phyloP scores from a whole-genome alignment of 352 stramenopile species.

The Globisporangium recalcitrans region DNA sequence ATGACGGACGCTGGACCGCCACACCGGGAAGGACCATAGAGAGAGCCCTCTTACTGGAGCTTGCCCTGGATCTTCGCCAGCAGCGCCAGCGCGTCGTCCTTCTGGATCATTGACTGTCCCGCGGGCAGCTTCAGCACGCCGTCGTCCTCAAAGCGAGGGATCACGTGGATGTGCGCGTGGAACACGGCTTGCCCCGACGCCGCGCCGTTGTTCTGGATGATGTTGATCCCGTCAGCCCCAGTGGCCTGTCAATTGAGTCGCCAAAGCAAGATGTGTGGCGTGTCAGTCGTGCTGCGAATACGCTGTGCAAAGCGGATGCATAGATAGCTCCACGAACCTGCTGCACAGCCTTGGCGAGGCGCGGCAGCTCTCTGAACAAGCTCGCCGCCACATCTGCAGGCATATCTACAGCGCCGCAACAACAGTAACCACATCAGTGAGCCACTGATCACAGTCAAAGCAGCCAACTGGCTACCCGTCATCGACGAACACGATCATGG shows the following conservation, averaged over 20 bases:
- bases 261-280: neutral
- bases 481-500: neutral
- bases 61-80: slow-evolving; percentile 75
- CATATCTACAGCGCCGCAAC: slow-evolving; percentile 35
- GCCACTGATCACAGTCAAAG: neutral
- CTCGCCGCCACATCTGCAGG: slow-evolving; percentile 59
- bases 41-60: slow-evolving; percentile 24
- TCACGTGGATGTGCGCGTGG: slow-evolving; percentile 79
- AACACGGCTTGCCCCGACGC: slow-evolving; percentile 68
- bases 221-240: slow-evolving; percentile 62
- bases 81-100: slow-evolving; percentile 52
- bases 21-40: neutral
- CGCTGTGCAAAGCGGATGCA: neutral
- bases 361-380: slow-evolving; percentile 70
- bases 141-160: slow-evolving; percentile 65
- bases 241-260: slow-evolving; percentile 31
- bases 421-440: neutral
- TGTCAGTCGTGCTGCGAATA: neutral
- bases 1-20: too few relatives aligned
- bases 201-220: slow-evolving; percentile 79
- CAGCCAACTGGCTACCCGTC: too few relatives aligned
- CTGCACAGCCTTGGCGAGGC: slow-evolving; percentile 69
- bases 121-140: slow-evolving; percentile 49
- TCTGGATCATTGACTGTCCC: slow-evolving; percentile 51
- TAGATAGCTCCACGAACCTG: slow-evolving; percentile 20